Conservation (phyloP, 2,329 filamentous ascomycete genomes). For the Aspergillus transmontanensis region DNA sequence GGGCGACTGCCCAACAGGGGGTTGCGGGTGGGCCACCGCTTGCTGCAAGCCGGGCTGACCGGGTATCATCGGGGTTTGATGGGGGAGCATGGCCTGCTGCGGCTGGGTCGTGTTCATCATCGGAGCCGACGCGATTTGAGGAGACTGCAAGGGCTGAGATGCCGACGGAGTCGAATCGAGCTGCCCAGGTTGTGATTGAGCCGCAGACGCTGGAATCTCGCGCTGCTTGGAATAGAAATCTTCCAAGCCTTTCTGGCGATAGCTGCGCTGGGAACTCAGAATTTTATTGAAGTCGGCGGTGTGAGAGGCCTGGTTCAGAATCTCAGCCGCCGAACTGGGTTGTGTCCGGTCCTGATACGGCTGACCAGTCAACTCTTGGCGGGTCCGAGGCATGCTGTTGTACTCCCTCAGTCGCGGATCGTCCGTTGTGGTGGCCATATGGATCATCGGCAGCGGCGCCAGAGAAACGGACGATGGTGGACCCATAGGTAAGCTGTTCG, state of each 20-base stretch:
- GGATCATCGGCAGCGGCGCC: conserved; percentile 81
- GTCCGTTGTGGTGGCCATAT: conserved; percentile 74
- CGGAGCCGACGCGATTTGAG: conserved; percentile 37
- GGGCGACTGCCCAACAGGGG: conserved; percentile 65
- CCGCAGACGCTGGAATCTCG: conserved; percentile 66
- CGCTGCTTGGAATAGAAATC: conserved; percentile 81
- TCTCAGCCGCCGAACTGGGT: conserved; percentile 72
- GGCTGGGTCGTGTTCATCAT: conserved; percentile 38
- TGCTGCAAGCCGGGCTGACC: conserved; percentile 68
- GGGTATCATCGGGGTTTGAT: conserved; percentile 51
- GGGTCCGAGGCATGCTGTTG: conserved; percentile 77
- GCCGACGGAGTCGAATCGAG: conserved; percentile 39
- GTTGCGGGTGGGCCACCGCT: conserved; percentile 44
- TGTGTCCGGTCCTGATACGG: conserved; percentile 86
- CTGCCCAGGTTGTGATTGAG: conserved; percentile 31
- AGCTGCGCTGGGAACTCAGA: conserved; percentile 76
- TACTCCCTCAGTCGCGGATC: conserved; percentile 80
- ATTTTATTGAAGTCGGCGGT: conserved; percentile 89
- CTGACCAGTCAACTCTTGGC: conserved; percentile 85
- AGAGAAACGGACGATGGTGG: conserved; percentile 65
- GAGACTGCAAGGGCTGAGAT: conserved; percentile 43
- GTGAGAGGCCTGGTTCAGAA: conserved; percentile 83
- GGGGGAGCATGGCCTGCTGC: conserved; percentile 42
- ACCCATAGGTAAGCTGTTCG: conserved; percentile 71
- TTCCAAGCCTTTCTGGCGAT: conserved; percentile 77